Evolutionary conservation across 1,139 yeast genomes (phyloP).

Genomic region (Blastobotrys persicus): DNA sequence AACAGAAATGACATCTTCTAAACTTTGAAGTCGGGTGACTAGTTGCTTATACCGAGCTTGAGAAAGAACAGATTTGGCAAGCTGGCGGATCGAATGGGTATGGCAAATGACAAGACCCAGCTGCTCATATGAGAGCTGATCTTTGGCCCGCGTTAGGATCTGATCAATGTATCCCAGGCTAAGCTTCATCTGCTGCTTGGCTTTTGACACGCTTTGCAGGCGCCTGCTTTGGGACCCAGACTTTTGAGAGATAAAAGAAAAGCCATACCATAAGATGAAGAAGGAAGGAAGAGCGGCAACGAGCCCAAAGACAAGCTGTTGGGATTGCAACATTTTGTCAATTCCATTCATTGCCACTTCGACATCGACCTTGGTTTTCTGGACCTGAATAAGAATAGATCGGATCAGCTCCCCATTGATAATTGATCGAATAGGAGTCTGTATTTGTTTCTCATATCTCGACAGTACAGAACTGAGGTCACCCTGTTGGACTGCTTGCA

Average conservation of each 20-base stretch:
- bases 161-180: conserved; percentile 22
- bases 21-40: conserved; percentile 11
- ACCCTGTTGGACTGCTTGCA: conserved; percentile 51
- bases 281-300: conserved; percentile 77
- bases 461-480: conserved; percentile 77
- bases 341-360: conserved; percentile 87
- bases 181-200: conserved; percentile 18
- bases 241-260: not conserved
- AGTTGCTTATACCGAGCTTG: conserved; percentile 22
- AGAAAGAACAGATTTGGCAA: conserved; percentile 21
- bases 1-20: conserved; percentile 9
- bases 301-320: conserved; percentile 86
- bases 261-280: conserved; percentile 28
- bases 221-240: conserved; percentile 21
- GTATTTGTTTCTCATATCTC: conserved; percentile 73
- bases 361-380: conserved; percentile 94
- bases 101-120: conserved; percentile 27
- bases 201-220: conserved; percentile 19
- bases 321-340: conserved; percentile 83
- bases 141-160: conserved; percentile 12
- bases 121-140: conserved; percentile 9
- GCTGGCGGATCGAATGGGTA: conserved; percentile 23
- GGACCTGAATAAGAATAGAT: conserved; percentile 80
- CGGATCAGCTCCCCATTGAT: conserved; percentile 71
- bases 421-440: conserved; percentile 61